Evolutionary conservation across 805 yeast species (phyloP).

Genomic region (Trichomonascus vanleenenianus): DNA sequence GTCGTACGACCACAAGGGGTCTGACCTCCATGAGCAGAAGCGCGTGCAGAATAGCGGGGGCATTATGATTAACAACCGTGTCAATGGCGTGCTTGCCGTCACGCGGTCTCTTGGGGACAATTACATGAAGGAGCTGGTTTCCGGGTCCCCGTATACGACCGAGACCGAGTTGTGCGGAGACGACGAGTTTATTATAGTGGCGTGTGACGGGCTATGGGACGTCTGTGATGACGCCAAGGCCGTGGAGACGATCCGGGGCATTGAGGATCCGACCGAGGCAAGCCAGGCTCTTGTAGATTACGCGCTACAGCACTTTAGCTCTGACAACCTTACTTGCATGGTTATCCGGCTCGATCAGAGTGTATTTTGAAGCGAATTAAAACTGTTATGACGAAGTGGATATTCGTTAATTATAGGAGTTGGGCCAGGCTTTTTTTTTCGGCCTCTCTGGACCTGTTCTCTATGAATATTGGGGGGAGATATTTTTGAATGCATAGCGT

Average conservation of each 20-base stretch:
- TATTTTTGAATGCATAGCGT: no score
- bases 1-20: conserved; percentile 88
- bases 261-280: conserved; percentile 54
- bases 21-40: conserved; percentile 65
- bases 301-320: conserved; percentile 70
- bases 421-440: no score
- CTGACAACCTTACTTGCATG: conserved; percentile 92
- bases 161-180: conserved; percentile 44
- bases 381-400: no score
- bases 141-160: conserved; percentile 88
- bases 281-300: conserved; percentile 56
- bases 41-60: conserved; percentile 80
- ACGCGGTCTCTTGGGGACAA: conserved; percentile 89
- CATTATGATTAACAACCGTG: conserved; percentile 76
- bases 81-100: conserved; percentile 91
- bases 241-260: conserved; percentile 54
- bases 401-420: no score
- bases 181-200: conserved; percentile 79
- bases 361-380: background rate
- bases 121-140: conserved; percentile 78
- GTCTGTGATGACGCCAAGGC: conserved; percentile 82
- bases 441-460: no score
- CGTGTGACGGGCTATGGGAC: conserved; percentile 98
- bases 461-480: no score
- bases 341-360: conserved; percentile 44